Conservation (phyloP, 495 filamentous ascomycete species). For the Cenococcum geophilum region DNA sequence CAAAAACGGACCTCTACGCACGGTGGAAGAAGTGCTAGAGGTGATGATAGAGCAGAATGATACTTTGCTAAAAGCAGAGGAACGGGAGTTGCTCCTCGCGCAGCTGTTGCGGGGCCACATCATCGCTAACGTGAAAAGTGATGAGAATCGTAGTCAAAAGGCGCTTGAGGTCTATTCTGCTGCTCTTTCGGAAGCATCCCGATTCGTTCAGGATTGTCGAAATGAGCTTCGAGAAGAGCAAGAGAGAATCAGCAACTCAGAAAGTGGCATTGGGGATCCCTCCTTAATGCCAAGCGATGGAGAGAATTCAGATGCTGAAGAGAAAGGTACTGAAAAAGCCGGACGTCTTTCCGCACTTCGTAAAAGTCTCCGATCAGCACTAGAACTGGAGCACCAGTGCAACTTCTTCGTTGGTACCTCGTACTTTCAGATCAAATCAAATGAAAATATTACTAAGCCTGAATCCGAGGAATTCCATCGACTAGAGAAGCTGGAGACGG, state of each 20-base stretch:
- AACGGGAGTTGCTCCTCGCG: slow-evolving; percentile 55
- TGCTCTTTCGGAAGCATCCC: slow-evolving; percentile 49
- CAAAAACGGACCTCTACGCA: slow-evolving; percentile 60
- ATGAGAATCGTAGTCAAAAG: slow-evolving; percentile 40
- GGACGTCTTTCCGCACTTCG: slow-evolving; percentile 52
- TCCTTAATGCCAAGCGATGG: slow-evolving; percentile 17
- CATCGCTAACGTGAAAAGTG: slow-evolving; percentile 54
- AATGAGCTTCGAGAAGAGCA: slow-evolving; percentile 52
- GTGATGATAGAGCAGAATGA: slow-evolving; percentile 85
- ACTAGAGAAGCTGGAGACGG: slow-evolving; percentile 62
- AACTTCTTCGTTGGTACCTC: slow-evolving; percentile 79
- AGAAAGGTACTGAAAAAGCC: slow-evolving; percentile 39
- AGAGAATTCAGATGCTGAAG: slow-evolving; percentile 42
- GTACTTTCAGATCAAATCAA: slow-evolving; percentile 72
- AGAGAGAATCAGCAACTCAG: slow-evolving; percentile 21
- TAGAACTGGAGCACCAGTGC: slow-evolving; percentile 77
- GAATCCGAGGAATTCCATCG: slow-evolving; percentile 59
- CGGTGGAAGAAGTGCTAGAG: slow-evolving; percentile 75
- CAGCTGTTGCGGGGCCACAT: slow-evolving; percentile 67
- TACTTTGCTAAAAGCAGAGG: slow-evolving; percentile 53
- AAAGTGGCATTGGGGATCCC: background rate
- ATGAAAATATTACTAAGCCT: slow-evolving; percentile 53
- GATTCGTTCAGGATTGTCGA: slow-evolving; percentile 59
- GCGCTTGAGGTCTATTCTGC: slow-evolving; percentile 63
- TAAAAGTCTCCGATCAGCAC: slow-evolving; percentile 59